Conservation (phyloP, 768 basidiomycete species). For the Kwoniella dejecticola region DNA sequence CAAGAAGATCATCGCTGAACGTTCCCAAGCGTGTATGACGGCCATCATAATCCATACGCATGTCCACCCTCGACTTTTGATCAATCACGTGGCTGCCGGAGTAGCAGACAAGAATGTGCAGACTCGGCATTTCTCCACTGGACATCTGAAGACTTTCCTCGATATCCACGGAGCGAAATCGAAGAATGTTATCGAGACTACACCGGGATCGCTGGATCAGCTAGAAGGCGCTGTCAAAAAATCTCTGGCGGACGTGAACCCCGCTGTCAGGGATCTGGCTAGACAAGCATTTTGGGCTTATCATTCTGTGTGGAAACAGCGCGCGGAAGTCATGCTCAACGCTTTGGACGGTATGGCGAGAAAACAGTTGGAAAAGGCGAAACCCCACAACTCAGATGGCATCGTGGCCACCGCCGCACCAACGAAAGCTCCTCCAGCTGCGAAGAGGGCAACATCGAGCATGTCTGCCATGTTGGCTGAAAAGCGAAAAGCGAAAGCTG, state of each 20-base stretch:
- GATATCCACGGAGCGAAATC: constrained; percentile 70
- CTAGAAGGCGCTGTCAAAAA: constrained; percentile 75
- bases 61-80: constrained; percentile 67
- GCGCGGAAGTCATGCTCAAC: constrained; percentile 67
- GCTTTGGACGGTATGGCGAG: constrained; percentile 68
- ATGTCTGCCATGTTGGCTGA: constrained; percentile 86
- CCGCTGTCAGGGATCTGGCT: constrained; percentile 72
- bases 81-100: constrained; percentile 69
- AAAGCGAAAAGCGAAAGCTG: constrained; percentile 76
- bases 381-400: constrained; percentile 60
- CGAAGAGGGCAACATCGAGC: constrained; percentile 69
- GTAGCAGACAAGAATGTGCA: constrained; percentile 81
- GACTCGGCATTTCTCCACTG: constrained; percentile 67
- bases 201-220: constrained; percentile 65
- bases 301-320: constrained; percentile 71
- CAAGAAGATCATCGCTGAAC: constrained; percentile 86
- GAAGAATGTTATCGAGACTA: constrained; percentile 67
- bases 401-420: not conserved
- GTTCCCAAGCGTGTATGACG: constrained; percentile 73
- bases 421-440: constrained; percentile 52
- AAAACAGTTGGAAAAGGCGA: constrained; percentile 83
- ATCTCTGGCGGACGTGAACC: constrained; percentile 74
- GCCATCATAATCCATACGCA: constrained; percentile 72
- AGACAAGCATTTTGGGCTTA: constrained; percentile 80
- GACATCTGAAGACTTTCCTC: constrained; percentile 74